Evolutionary conservation across 164 flowering plant species (phyloP), one percentile per base, ranked within the genome.

Genomic region (Pachysandra terminalis): DNA sequence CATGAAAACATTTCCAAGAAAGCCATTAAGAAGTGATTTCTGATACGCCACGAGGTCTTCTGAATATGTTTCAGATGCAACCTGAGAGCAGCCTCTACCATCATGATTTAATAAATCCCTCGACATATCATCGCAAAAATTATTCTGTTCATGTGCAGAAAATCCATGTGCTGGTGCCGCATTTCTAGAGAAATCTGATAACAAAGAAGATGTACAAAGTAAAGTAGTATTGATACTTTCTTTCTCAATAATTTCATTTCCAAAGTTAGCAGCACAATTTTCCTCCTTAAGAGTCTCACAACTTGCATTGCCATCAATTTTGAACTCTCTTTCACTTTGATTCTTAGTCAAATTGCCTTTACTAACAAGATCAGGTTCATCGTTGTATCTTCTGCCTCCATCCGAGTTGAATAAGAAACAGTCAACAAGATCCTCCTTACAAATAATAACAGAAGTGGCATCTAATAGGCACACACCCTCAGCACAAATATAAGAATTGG

Each of bases 1-100:
- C 87, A 93, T 84, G 76, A 96, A 92, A 68, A 79, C 79, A 81
- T 83, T 77, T 64, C 90, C 98, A 74, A 93, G 87, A 79, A 78
- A 84, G 27, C 93, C 95, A 76, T 84, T 82, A 19, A 83, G 82
- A 25, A 92, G 78, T 19, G 74, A 71, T 65, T 74, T 83, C 73
- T 83, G 83, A 73, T 84, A 74, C 63, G 26, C 77, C 32, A 54
- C 62, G 27, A 78, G 83, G 37, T 71, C 77, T 35, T 58, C 68
- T 6, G 62, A 61, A 69, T 65, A 73, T 63, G 65, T 64, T 28
- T 73, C 73, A 63, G 70, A 64, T 9, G 56, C 26, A 67, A 68
- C 73, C 68, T 57, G 75, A 13, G 63, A 59, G 69, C 81, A 69
- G 35, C 57, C 61, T 60, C 65, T 67, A 75, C 56, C 41, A 52